These are phyloP conservation scores for Kazachstania sp. DNA, from an alignment of 1,139 yeast genomes.

Conservation along the genomic window DNA sequence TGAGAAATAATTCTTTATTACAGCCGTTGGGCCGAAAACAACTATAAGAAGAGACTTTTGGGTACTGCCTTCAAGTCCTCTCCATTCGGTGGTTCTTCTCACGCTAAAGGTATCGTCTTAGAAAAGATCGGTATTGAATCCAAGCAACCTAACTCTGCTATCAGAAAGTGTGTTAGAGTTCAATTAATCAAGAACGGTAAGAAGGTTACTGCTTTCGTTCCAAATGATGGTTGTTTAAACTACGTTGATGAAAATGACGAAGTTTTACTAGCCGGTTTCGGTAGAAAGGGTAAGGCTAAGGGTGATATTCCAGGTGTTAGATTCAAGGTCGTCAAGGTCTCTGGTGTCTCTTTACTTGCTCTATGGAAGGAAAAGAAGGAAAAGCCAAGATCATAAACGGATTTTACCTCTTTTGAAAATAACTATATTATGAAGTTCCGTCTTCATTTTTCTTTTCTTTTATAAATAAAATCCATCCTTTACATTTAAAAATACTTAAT, in stretches of 20 bases:
- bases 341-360: slow-evolving; percentile 99
- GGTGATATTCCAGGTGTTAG: slow-evolving; percentile 99
- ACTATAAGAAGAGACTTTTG: slow-evolving; percentile 96
- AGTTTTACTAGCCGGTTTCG: slow-evolving; percentile 99
- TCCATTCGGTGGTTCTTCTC: slow-evolving; percentile 99
- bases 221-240: slow-evolving; percentile 99
- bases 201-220: slow-evolving; percentile 99
- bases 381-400: slow-evolving; percentile 95
- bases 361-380: slow-evolving; percentile 99
- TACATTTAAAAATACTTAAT: no score
- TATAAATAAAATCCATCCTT: not conserved
- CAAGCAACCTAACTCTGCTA: slow-evolving; percentile 99
- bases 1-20: slow-evolving; percentile 9
- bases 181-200: slow-evolving; percentile 99
- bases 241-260: slow-evolving; percentile 99
- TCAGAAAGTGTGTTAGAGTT: slow-evolving; percentile 99
- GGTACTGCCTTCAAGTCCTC: slow-evolving; percentile 99
- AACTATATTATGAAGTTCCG: not conserved
- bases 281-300: slow-evolving; percentile 99
- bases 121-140: slow-evolving; percentile 99
- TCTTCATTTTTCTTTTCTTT: not conserved
- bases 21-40: slow-evolving; percentile 97
- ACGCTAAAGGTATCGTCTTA: slow-evolving; percentile 99
- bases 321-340: slow-evolving; percentile 99
- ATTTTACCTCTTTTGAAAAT: not conserved